These are phyloP conservation scores for Talaromyces ruber DNA, from an alignment of 495 filamentous ascomycete genomes.

Conservation along the genomic window DNA sequence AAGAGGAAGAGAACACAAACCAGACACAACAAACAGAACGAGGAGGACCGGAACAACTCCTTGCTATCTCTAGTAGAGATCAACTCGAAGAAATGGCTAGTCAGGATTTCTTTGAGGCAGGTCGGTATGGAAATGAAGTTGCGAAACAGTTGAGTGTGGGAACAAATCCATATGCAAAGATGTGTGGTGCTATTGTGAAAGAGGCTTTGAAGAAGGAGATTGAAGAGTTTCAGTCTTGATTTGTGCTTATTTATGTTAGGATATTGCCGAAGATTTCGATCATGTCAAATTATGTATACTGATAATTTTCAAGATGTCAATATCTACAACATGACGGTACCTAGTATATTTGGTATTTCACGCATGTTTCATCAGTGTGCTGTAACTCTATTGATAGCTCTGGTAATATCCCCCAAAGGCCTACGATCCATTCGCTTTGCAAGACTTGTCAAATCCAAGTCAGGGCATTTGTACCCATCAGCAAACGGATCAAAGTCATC, in stretches of 20 bases:
- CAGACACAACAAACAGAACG: background rate
- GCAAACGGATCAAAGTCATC: background rate
- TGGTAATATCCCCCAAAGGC: background rate
- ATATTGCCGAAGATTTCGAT: background rate
- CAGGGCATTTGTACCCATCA: background rate
- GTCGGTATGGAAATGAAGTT: slow-evolving; percentile 69
- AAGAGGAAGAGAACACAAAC: slow-evolving; percentile 1
- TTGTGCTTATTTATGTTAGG: background rate
- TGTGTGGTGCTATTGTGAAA: slow-evolving; percentile 81
- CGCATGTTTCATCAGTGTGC: background rate
- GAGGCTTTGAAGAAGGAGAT: slow-evolving; percentile 76
- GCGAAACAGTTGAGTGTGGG: slow-evolving; percentile 67
- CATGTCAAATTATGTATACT: background rate
- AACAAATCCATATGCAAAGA: slow-evolving; percentile 81
- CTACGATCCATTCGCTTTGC: background rate
- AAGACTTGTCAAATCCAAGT: background rate
- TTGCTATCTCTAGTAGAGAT: slow-evolving; percentile 26
- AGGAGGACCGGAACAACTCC: slow-evolving; percentile 7
- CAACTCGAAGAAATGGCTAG: slow-evolving; percentile 67
- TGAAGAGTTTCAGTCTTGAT: slow-evolving; percentile 13
- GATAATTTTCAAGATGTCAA: background rate
- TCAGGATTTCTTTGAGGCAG: slow-evolving; percentile 65
- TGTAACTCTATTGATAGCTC: background rate
- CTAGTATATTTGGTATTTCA: background rate
- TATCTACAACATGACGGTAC: background rate